Percentiles rank a stretch among this genome's conserved stretches.
Conservation (phyloP, 169 alveolate genomes). For the Eimeria zaria region DNA sequence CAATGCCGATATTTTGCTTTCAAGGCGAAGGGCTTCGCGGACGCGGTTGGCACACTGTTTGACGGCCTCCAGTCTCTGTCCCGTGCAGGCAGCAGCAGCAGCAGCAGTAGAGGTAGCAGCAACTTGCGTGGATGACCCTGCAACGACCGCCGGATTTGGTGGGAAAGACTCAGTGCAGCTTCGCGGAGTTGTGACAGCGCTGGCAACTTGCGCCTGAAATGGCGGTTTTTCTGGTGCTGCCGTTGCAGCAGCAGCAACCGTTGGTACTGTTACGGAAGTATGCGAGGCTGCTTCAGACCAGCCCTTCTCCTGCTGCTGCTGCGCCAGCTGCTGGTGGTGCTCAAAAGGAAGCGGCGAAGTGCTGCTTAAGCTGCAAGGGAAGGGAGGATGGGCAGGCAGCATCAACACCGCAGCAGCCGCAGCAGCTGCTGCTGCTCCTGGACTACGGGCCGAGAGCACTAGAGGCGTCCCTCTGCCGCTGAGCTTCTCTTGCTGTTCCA, state of each 20-base stretch:
- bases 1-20: slow-evolving; percentile 15
- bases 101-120: slow-evolving; percentile 24
- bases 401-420: slow-evolving; percentile 19
- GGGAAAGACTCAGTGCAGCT: not conserved
- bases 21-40: slow-evolving; percentile 33
- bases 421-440: slow-evolving; percentile 23
- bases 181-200: slow-evolving; percentile 1
- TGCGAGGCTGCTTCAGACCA: not conserved
- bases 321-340: not conserved
- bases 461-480: not conserved
- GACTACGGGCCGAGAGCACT: slow-evolving; percentile 19
- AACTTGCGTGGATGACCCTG: not conserved
- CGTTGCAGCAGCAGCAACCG: not conserved
- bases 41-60: slow-evolving; percentile 44
- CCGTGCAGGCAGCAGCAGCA: not conserved
- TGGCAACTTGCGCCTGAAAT: not conserved
- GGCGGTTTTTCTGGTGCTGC: not conserved
- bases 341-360: not conserved
- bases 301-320: slow-evolving; percentile 19
- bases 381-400: slow-evolving; percentile 5
- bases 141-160: not conserved
- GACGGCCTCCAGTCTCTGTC: slow-evolving; percentile 51
- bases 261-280: not conserved
- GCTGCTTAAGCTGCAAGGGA: slow-evolving; percentile 9
- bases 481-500: not conserved